These are phyloP conservation scores for Citrus sp. DNA, from an alignment of 345 rosid genomes.

Conservation along the genomic window DNA sequence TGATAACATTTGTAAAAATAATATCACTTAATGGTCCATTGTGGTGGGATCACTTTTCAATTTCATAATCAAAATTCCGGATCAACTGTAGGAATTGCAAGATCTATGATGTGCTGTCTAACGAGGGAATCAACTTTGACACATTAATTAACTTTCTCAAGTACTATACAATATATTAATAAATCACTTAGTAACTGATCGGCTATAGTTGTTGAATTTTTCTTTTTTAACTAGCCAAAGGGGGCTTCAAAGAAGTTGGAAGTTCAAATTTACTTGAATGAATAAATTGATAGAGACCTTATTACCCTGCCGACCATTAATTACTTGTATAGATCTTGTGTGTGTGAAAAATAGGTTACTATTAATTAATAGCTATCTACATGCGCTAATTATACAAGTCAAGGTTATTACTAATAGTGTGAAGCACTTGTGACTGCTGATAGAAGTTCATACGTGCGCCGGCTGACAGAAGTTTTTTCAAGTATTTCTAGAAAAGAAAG, in stretches of 20 bases:
- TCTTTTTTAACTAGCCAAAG: neutral
- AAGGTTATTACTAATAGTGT: neutral
- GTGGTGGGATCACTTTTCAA: conserved; percentile 33
- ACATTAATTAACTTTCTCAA: neutral
- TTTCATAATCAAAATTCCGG: neutral
- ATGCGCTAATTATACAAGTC: neutral
- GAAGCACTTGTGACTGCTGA: neutral
- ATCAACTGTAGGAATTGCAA: neutral
- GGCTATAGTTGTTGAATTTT: neutral
- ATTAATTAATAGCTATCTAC: neutral
- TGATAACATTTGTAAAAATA: neutral
- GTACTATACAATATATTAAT: neutral
- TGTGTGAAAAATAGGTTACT: no score
- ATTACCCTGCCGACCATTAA: neutral
- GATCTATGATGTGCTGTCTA: neutral
- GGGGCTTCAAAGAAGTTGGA: neutral
- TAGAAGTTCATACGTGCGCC: no score
- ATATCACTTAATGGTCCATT: conserved; percentile 20
- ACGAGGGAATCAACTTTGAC: conserved; percentile 6
- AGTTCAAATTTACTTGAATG: neutral
- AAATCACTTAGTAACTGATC: neutral
- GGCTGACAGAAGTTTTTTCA: no score
- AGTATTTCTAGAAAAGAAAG: no score
- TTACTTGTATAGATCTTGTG: neutral
- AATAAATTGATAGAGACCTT: neutral